Evolutionary conservation across 2,329 filamentous ascomycete genomes (phyloP).

Genomic region (Neopestalotiopsis clavispora): DNA sequence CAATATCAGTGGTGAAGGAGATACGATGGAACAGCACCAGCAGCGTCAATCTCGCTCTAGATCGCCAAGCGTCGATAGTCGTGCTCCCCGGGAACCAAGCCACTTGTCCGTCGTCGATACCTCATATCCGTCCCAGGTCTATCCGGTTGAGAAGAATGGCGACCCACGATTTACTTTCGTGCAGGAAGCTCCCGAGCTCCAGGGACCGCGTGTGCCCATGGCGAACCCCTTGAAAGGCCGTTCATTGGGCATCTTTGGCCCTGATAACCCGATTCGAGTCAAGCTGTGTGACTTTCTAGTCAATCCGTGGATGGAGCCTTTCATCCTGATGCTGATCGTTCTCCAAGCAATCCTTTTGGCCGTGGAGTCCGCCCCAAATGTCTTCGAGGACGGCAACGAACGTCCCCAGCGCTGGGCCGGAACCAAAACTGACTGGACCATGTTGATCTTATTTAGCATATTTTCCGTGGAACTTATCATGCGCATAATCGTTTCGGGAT

Average conservation of each 20-base stretch:
- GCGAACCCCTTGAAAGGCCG: slow-evolving; percentile 86
- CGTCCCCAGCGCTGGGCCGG: slow-evolving; percentile 68
- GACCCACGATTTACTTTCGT: slow-evolving; percentile 37
- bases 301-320: slow-evolving; percentile 83
- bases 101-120: slow-evolving; percentile 51
- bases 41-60: slow-evolving; percentile 65
- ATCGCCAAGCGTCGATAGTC: slow-evolving; percentile 56
- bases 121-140: slow-evolving; percentile 56
- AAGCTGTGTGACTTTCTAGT: slow-evolving; percentile 83
- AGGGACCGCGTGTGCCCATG: slow-evolving; percentile 42
- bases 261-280: slow-evolving; percentile 75
- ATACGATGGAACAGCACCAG: slow-evolving; percentile 77
- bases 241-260: slow-evolving; percentile 82
- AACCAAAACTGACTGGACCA: slow-evolving; percentile 75
- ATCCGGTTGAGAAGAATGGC: slow-evolving; percentile 51
- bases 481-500: slow-evolving; percentile 89
- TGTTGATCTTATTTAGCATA: slow-evolving; percentile 83
- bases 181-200: slow-evolving; percentile 27
- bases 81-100: slow-evolving; percentile 51
- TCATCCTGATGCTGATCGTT: slow-evolving; percentile 86
- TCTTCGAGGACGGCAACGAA: slow-evolving; percentile 66
- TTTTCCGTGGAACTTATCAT: slow-evolving; percentile 87
- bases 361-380: slow-evolving; percentile 77
- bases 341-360: slow-evolving; percentile 87
- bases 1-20: slow-evolving; percentile 92